Conservation (phyloP, 2,329 filamentous ascomycete species). For the Metarhizium anisopliae region DNA sequence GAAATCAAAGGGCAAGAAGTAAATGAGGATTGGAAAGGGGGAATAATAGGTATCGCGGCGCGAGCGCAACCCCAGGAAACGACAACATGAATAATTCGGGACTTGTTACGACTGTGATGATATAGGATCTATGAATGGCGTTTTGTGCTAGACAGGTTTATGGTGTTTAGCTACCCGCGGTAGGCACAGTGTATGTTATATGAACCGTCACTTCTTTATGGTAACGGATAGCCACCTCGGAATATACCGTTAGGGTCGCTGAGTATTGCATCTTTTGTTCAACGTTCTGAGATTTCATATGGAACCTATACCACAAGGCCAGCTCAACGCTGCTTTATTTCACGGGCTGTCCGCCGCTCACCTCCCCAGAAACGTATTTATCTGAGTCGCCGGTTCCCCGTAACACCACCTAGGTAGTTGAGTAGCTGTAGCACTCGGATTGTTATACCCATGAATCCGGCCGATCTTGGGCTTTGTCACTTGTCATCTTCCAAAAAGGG, state of each 20-base stretch:
- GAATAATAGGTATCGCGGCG: not conserved
- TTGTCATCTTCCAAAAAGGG: not conserved
- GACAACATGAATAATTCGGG: not conserved
- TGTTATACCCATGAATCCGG: not conserved
- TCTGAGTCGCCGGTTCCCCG: not conserved
- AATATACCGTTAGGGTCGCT: not conserved
- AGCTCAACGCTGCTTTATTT: not conserved
- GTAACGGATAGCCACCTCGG: not conserved
- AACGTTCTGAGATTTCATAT: not conserved
- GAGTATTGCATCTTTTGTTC: not conserved
- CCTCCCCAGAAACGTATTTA: not conserved
- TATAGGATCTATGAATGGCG: not conserved
- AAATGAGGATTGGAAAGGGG: conserved; percentile 1
- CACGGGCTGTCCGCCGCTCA: not conserved
- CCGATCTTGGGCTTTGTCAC: not conserved
- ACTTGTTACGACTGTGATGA: not conserved
- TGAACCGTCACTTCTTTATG: not conserved
- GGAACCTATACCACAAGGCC: not conserved
- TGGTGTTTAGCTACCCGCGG: not conserved
- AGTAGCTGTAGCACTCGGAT: not conserved
- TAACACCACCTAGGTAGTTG: not conserved
- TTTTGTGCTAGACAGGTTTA: not conserved
- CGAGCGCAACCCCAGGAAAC: not conserved
- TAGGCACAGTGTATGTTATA: not conserved
- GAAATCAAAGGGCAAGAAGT: conserved; percentile 25